Base-by-base conservation (phyloP, 2,329 filamentous ascomycete species). In the Aspergillaceae sp. region DNA sequence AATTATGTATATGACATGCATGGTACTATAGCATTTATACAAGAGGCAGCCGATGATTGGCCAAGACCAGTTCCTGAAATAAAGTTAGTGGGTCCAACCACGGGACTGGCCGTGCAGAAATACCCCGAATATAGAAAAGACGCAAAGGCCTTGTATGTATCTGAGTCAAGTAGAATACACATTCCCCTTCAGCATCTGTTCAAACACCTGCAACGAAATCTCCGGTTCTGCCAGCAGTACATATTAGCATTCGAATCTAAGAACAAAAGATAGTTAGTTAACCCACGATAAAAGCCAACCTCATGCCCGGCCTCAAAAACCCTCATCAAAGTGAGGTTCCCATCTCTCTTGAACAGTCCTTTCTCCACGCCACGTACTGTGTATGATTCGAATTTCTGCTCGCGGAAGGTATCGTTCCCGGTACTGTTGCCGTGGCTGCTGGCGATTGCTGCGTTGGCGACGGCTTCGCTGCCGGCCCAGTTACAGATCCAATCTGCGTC, bases 401-500 rank as follows among this genome's bases (percentile, higher is more conserved):
- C 53, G 3, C 57, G 56, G 53, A 79, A 80, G 2, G 66, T 59
- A 0, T 63, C 48, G 5, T 66, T 58, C 2, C 64, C 67, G 1
- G 19, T 19, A 19, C 19, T 19, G 19, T 19, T 19, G 19, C 19
- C 19, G 19, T 19, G 19, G 19, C 19, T 1, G 19, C 19, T 19
- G 19, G 19, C 19, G 19, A 19, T 19, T 19, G 19, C 19, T 19
- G 66, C 64, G 32, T 79, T 66, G 1, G 74, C 71, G 1, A 70
- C 71, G 7, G 60, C 65, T 4, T 74, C 64, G 30, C 67, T 71
- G n/a, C 77, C 77, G 29, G 74, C 62, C 73, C 76, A 79, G 60
- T 80, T 80, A 54, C 76, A 80, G 44, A 79, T 76, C 63, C 70
- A 79, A 53, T 81, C 77, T 42, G 76, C 71, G 45, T 79, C 77